Evolutionary conservation across 78 protist species (phyloP).

Genomic region (Dictyostelium firmibasis): DNA sequence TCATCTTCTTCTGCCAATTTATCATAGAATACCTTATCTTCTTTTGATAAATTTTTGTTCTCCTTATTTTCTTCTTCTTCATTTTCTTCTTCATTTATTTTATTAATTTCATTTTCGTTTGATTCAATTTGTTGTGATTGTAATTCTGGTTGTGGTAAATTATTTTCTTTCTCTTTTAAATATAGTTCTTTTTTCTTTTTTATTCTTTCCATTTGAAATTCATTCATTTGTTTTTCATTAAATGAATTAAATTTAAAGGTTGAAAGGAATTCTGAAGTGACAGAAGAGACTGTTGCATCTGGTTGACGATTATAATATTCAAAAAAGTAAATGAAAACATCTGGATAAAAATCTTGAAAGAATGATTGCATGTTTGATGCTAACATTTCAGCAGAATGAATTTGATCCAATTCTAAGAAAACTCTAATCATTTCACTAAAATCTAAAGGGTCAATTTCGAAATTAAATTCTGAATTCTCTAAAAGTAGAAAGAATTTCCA

Average conservation of each 20-base stretch:
- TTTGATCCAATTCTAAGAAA: neutral
- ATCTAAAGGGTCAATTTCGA: neutral
- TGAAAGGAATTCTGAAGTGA: neutral
- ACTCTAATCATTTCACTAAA: neutral
- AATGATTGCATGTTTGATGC: neutral
- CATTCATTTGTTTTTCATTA: neutral
- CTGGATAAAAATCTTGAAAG: slow-evolving; percentile 9
- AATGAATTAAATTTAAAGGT: neutral
- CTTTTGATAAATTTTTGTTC: neutral
- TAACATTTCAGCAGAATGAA: neutral
- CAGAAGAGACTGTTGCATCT: neutral
- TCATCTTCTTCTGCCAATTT: neutral
- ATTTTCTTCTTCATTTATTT: neutral
- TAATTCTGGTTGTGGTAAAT: too few relatives aligned
- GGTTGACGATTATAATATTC: slow-evolving; percentile 4
- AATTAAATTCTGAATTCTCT: neutral
- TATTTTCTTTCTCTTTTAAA: neutral
- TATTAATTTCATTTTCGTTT: neutral
- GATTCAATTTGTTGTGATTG: neutral
- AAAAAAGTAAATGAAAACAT: neutral
- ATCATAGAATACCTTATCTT: neutral
- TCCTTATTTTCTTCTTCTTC: neutral
- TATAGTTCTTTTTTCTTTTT: neutral
- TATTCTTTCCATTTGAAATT: neutral
- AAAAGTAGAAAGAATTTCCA: neutral